Conservation (phyloP, 495 filamentous ascomycete genomes). For the Penicillium fimorum region DNA sequence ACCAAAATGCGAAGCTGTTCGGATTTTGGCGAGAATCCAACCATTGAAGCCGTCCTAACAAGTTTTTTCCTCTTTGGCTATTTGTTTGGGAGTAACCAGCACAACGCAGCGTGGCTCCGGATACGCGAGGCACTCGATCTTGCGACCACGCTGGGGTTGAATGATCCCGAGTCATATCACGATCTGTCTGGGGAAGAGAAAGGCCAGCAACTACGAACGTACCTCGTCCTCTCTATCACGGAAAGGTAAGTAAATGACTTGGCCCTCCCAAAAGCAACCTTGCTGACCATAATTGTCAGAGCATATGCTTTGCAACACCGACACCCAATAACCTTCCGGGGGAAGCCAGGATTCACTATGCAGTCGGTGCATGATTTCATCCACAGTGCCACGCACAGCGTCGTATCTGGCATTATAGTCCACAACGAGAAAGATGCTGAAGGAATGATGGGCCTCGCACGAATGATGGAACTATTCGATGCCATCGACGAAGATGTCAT, state of each 20-base stretch:
- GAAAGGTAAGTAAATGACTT: constrained; percentile 41
- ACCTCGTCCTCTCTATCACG: constrained; percentile 62
- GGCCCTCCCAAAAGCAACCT: too few species aligned
- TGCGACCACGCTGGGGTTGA: constrained; percentile 56
- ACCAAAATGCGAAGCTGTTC: constrained; percentile 70
- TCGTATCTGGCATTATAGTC: constrained; percentile 45
- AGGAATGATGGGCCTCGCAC: constrained; percentile 43
- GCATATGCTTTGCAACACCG: constrained; percentile 71
- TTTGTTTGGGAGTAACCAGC: constrained; percentile 64
- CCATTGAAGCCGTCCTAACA: constrained; percentile 66
- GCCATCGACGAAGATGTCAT: constrained; percentile 45
- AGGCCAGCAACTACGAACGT: constrained; percentile 42
- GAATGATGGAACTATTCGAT: constrained; percentile 45
- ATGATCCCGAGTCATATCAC: constrained; percentile 53
- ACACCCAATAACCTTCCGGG: constrained; percentile 42
- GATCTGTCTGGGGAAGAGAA: constrained; percentile 44
- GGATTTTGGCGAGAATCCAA: constrained; percentile 73
- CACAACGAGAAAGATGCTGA: constrained; percentile 46
- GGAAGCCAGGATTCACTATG: constrained; percentile 38
- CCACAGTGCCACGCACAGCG: constrained; percentile 37
- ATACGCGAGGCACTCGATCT: constrained; percentile 59
- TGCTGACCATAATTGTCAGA: constrained; percentile 32
- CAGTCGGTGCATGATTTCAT: constrained; percentile 41
- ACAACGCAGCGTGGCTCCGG: constrained; percentile 58
- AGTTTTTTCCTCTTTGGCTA: constrained; percentile 80